A percentile compares a stretch with the other conserved stretches of the same genome.
phyloP scores from a whole-genome alignment of 768 basidiomycete species.

The Lentinula detonsa region DNA sequence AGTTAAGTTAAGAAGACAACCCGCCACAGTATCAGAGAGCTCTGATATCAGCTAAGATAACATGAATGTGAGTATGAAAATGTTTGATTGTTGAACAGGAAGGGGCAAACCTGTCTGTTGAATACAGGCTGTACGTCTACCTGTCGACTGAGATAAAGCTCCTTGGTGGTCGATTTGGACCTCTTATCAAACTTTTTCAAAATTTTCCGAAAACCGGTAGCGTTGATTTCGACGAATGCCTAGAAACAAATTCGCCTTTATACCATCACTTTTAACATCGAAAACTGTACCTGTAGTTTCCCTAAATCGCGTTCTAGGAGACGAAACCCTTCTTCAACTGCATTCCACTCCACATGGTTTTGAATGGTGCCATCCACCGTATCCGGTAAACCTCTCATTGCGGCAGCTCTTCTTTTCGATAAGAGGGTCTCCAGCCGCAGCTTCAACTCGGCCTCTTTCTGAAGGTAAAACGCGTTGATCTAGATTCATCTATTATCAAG shows the following conservation, averaged over 20 bases:
- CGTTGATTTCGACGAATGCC: constrained; percentile 98
- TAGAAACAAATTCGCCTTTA: constrained; percentile 25
- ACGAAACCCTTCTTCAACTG: constrained; percentile 94
- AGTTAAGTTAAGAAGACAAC: constrained; percentile 73
- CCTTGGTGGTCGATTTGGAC: constrained; percentile 92
- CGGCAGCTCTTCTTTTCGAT: constrained; percentile 86
- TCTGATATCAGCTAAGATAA: constrained; percentile 80
- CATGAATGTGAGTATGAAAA: constrained; percentile 6
- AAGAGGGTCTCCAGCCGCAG: constrained; percentile 88
- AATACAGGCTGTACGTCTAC: constrained; percentile 99
- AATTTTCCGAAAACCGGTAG: constrained; percentile 94
- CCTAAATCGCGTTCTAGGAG: constrained; percentile 90
- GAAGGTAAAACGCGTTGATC: constrained; percentile 98
- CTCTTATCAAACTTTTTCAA: constrained; percentile 98
- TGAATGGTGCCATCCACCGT: constrained; percentile 51
- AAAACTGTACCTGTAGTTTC: constrained; percentile 75
- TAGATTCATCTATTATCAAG: constrained; percentile 24
- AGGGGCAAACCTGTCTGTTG: constrained; percentile 74
- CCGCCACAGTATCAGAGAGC: constrained; percentile 86
- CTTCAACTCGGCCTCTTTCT: constrained; percentile 93
- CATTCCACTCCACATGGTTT: constrained; percentile 87
- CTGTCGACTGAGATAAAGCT: constrained; percentile 91
- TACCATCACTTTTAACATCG: constrained; percentile 9
- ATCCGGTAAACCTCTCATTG: constrained; percentile 66
- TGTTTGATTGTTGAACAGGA: constrained; percentile 1